Evolutionary conservation across 495 filamentous ascomycete species (phyloP).

Genomic region (Parmelia sp.): DNA sequence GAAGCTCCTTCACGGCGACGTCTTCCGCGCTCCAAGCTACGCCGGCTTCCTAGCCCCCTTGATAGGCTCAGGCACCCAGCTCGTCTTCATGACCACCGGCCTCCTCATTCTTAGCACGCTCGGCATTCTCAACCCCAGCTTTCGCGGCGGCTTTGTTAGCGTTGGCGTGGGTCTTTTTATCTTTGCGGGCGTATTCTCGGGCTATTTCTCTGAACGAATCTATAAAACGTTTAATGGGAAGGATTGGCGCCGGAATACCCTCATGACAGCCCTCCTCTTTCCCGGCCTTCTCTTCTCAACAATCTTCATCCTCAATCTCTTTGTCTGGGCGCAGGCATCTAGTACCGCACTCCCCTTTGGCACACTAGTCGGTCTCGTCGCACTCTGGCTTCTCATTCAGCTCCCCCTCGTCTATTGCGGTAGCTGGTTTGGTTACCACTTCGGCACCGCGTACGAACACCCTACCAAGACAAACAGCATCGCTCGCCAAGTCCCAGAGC

Average conservation of each 20-base stretch:
- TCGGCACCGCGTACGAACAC: slow-evolving; percentile 68
- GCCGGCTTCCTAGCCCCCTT: slow-evolving; percentile 77
- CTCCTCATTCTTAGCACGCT: slow-evolving; percentile 73
- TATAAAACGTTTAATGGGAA: slow-evolving; percentile 83
- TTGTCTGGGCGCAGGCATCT: slow-evolving; percentile 90
- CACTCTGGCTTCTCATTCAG: slow-evolving; percentile 85
- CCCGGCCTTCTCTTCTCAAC: slow-evolving; percentile 75
- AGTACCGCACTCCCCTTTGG: slow-evolving; percentile 86
- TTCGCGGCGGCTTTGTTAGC: slow-evolving; percentile 85
- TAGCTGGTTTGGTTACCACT: slow-evolving; percentile 70
- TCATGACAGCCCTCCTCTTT: slow-evolving; percentile 78
- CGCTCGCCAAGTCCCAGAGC: slow-evolving; percentile 67
- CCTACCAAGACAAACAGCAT: slow-evolving; percentile 75
- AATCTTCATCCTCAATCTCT: slow-evolving; percentile 81
- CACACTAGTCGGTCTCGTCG: slow-evolving; percentile 68
- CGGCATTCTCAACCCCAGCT: slow-evolving; percentile 83
- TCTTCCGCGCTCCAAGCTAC: slow-evolving; percentile 74
- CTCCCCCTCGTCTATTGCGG: slow-evolving; percentile 84
- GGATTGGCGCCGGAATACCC: slow-evolving; percentile 72
- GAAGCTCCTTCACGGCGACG: slow-evolving; percentile 91
- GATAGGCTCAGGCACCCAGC: slow-evolving; percentile 82
- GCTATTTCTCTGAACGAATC: slow-evolving; percentile 82
- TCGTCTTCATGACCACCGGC: slow-evolving; percentile 78
- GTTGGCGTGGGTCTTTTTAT: slow-evolving; percentile 83
- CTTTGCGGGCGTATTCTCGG: slow-evolving; percentile 82